These are phyloP conservation scores for Trichoderma sp. DNA, from an alignment of 2,329 filamentous ascomycete genomes.

Conservation along the genomic window DNA sequence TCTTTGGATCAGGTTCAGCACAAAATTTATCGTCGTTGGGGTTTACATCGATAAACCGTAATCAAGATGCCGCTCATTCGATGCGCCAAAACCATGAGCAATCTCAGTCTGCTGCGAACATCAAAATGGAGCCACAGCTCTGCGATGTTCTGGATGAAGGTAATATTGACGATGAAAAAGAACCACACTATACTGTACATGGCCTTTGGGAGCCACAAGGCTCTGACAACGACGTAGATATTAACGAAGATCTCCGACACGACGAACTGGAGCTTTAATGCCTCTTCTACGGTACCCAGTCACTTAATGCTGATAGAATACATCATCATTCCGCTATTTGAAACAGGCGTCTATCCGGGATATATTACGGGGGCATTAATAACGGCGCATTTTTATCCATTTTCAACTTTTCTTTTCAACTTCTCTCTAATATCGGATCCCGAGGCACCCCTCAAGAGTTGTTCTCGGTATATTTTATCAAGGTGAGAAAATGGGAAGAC, in stretches of 20 bases:
- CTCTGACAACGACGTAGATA: conserved; percentile 29
- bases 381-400: neutral
- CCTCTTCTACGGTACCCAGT: neutral
- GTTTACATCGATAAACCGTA: conserved; percentile 37
- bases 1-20: conserved; percentile 32
- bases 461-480: neutral
- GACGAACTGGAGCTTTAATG: conserved; percentile 34
- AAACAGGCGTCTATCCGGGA: neutral
- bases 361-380: neutral
- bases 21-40: conserved; percentile 33
- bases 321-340: neutral
- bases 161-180: conserved; percentile 32
- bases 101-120: conserved; percentile 11
- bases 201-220: conserved; percentile 33
- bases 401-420: neutral
- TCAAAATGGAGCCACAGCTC: conserved; percentile 35
- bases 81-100: conserved; percentile 27
- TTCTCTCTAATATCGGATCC: neutral
- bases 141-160: conserved; percentile 32
- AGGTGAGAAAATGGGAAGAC: neutral
- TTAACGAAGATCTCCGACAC: conserved; percentile 31
- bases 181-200: conserved; percentile 27
- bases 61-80: conserved; percentile 27
- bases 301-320: neutral
- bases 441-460: neutral